Percentiles rank a stretch among this genome's conserved stretches.
Conservation (phyloP, 139 green algal species). For the Monoraphidium neglectum region DNA sequence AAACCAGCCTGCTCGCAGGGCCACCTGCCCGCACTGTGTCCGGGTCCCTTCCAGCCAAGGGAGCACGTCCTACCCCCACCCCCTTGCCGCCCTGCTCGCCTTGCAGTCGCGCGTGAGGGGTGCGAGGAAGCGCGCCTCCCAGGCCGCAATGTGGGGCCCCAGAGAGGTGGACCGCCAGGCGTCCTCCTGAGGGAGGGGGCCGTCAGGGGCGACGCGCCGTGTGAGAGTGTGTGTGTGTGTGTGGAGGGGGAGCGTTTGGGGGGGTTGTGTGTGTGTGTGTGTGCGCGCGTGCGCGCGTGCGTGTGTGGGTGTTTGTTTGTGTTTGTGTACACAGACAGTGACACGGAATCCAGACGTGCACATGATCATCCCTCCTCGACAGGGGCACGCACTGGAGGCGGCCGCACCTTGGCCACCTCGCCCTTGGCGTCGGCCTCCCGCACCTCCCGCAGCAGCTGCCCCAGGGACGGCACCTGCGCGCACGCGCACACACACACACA, state of each 20-base stretch:
- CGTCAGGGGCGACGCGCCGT: too few relatives aligned
- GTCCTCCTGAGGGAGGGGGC: constrained; percentile 25
- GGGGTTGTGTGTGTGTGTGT: not conserved
- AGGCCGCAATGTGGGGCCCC: constrained; percentile 34
- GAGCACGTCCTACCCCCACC: too few relatives aligned
- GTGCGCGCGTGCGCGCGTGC: not conserved
- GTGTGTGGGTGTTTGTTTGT: too few relatives aligned
- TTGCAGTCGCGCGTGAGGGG: constrained; percentile 27
- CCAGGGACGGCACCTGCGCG: not conserved
- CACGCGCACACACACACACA: constrained; percentile 3
- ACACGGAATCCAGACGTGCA: not conserved
- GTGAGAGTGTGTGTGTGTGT: not conserved
- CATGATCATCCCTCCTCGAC: constrained; percentile 29
- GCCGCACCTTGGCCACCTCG: not conserved
- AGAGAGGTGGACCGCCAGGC: constrained; percentile 44
- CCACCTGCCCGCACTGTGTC: too few relatives aligned
- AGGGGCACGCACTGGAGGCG: not conserved
- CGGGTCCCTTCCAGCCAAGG: too few relatives aligned
- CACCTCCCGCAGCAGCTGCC: not conserved
- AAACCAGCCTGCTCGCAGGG: too few relatives aligned
- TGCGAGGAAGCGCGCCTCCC: constrained; percentile 47
- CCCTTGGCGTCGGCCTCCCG: not conserved
- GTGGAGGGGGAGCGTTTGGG: too few relatives aligned
- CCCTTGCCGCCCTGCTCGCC: not conserved
- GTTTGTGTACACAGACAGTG: not conserved